A percentile compares a stretch with the other conserved stretches of the same genome.
Conservation (phyloP, 257 asterid species). For the Oldenlandia corymbosa region DNA sequence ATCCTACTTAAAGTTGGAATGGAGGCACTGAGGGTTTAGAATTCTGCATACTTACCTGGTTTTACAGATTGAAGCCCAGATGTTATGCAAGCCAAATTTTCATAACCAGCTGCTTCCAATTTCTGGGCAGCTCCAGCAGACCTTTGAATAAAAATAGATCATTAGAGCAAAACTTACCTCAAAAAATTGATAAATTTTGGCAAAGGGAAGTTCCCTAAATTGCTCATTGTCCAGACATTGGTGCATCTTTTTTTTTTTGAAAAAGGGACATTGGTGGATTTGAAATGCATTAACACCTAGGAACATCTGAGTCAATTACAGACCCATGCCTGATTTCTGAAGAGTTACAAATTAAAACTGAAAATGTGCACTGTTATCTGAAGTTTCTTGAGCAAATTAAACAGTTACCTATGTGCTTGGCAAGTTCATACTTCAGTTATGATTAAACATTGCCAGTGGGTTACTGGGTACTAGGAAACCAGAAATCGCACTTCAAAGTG, state of each 20-base stretch:
- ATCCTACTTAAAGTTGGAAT: background rate
- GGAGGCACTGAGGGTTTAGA: background rate
- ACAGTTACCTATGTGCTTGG: background rate
- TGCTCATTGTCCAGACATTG: too few species aligned
- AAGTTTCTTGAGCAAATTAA: background rate
- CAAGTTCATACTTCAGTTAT: background rate
- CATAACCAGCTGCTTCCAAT: constrained; percentile 68
- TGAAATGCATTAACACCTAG: too few species aligned
- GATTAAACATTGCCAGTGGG: background rate
- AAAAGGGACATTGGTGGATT: too few species aligned
- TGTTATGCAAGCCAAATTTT: constrained; percentile 69
- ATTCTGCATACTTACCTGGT: constrained; percentile 42
- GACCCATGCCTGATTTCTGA: background rate
- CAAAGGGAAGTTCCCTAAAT: too few species aligned
- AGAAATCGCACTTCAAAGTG: too few species aligned
- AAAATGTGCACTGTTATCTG: too few species aligned
- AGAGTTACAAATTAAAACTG: background rate
- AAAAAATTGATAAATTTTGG: background rate
- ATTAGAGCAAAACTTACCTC: background rate
- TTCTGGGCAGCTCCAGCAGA: constrained; percentile 73
- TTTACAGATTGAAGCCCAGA: constrained; percentile 84
- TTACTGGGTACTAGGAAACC: too few species aligned
- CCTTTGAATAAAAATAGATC: constrained; percentile 34
- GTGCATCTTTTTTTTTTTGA: too few species aligned
- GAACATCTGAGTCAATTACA: background rate